Conservation (phyloP, 768 basidiomycete species). For the Auricularia heimuer region DNA sequence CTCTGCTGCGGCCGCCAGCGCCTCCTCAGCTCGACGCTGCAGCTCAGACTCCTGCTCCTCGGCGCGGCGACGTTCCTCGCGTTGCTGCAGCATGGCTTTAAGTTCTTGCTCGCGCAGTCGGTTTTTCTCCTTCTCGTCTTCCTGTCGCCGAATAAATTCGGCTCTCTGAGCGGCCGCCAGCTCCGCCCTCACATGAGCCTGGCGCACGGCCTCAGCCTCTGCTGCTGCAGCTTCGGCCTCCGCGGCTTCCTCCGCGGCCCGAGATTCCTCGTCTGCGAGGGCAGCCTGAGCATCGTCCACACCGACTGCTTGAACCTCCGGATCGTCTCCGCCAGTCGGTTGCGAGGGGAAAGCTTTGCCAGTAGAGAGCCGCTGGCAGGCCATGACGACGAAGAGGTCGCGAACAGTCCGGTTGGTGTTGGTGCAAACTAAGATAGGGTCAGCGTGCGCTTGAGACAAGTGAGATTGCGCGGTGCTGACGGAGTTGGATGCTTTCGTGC, state of each 20-base stretch:
- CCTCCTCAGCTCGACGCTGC: constrained; percentile 1
- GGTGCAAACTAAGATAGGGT: neutral
- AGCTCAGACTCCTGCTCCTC: neutral
- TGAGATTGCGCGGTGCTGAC: neutral
- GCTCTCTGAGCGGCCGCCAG: neutral
- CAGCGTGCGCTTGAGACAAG: neutral
- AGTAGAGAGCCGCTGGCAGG: too few relatives aligned
- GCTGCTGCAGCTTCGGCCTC: neutral
- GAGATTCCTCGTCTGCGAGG: neutral
- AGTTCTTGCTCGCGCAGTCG: neutral
- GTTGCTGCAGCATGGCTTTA: neutral
- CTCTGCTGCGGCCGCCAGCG: neutral
- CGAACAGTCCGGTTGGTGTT: neutral
- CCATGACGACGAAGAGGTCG: neutral
- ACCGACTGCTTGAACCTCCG: neutral
- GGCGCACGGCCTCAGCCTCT: neutral
- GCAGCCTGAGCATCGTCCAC: neutral
- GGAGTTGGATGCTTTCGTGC: neutral
- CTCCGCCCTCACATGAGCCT: neutral
- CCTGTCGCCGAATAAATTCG: constrained; percentile 1
- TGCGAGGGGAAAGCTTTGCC: too few relatives aligned
- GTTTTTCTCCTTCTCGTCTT: neutral
- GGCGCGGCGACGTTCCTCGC: neutral
- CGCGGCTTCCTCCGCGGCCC: too few relatives aligned
- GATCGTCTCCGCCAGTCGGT: too few relatives aligned